Evolutionary conservation across 805 yeast species (phyloP), one percentile per base, ranked within the genome.

Genomic region (Starmerella ratchasimensis): DNA sequence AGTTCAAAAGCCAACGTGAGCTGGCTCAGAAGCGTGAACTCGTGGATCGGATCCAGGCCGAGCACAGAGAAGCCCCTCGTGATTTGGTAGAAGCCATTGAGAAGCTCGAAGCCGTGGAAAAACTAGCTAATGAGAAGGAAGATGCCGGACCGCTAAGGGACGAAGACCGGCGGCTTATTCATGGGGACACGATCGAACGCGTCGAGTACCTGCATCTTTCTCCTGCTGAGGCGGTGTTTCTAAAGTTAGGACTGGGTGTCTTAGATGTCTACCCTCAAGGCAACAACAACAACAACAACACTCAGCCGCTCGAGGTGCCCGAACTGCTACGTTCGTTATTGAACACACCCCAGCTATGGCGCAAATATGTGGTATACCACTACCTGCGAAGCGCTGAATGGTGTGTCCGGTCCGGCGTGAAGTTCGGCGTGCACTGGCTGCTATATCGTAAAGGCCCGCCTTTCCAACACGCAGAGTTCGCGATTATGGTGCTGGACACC

Each of bases 381-480:
- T 84, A 88, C 55, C 86, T 74, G 58, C 67, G 93, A 36, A 76
- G 94, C 0, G 66, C 72, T 19, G 96, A 96, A 0, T 90, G 97
- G 96, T 88, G 96, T 62, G 90, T 78, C 2, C 67, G 93, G 41
- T 72, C 86, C 0, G 98, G 97, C 0, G 71, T 84, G 39, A 90
- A 90, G 57, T 90, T 90, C 57, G 94, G 95, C 2, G 70, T 80
- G n/a, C 93, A 86, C 50, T 78, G 64, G 57, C 60, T 90, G 7
- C 63, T 90, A 4, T 90, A 90, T 56, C 73, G 77, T 37, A 65
- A 88, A 41, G 99, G 99, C 0, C 98, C 97, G 7, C 96, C 96
- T 1, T 83, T 86, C 55, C 74, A 78, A 35, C 99, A 90, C 55
- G 96, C 98, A 0, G 94, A 84, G 54, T 81, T 72, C 56, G 81